Evolutionary conservation across 108 stramenopile species (phyloP).

Genomic region (Pseudonitzschia multiseries): DNA sequence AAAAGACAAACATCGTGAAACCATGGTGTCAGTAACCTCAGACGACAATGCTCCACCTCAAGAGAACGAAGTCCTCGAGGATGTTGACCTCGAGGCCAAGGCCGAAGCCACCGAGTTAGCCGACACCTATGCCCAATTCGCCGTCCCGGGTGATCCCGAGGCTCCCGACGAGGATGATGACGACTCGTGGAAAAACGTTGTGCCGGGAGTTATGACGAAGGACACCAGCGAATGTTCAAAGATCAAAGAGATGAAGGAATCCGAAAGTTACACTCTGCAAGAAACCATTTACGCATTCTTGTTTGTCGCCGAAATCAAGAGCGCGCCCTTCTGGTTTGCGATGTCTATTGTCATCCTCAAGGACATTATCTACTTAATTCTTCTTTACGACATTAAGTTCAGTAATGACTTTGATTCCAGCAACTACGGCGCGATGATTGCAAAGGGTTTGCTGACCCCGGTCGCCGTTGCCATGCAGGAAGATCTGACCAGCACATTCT

Average conservation of each 20-base stretch:
- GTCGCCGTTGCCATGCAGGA: conserved; percentile 16
- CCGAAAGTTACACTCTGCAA: neutral
- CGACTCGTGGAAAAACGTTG: too few species aligned
- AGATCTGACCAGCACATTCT: conserved; percentile 17
- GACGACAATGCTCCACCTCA: too few species aligned
- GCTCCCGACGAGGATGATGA: too few species aligned
- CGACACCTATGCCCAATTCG: too few species aligned
- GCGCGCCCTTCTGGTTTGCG: neutral
- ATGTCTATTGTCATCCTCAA: conserved; percentile 3
- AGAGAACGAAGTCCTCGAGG: too few species aligned
- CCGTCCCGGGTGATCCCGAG: too few species aligned
- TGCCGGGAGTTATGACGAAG: too few species aligned
- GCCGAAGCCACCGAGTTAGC: too few species aligned
- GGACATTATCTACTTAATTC: neutral
- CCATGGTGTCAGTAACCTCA: too few species aligned
- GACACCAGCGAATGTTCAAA: too few species aligned
- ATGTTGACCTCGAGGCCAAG: too few species aligned
- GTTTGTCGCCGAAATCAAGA: neutral
- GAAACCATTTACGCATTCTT: conserved; percentile 14
- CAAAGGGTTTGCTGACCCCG: conserved; percentile 13
- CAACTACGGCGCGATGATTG: neutral
- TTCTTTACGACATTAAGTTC: neutral
- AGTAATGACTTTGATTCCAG: neutral
- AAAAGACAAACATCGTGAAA: too few species aligned
- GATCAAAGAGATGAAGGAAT: neutral